phyloP scores from a whole-genome alignment of 1,284 basidiomycete species.

The Malassezia furfur region DNA sequence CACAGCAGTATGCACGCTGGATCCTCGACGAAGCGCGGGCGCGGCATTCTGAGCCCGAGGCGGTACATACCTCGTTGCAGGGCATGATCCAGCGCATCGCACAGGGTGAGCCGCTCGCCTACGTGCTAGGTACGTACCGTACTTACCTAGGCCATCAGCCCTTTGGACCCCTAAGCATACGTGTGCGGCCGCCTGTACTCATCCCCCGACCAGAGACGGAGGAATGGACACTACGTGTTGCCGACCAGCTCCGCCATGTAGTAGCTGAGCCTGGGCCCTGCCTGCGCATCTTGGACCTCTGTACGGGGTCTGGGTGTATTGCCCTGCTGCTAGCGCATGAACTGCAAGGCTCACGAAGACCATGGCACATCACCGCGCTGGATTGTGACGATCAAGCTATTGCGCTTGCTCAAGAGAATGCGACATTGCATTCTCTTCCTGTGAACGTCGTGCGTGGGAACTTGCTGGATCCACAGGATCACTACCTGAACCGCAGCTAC shows the following conservation, averaged over 20 bases:
- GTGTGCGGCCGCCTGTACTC: conserved; percentile 10
- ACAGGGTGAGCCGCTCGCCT: conserved; percentile 15
- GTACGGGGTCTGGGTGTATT: conserved; percentile 17
- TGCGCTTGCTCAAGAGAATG: background rate
- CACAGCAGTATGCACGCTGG: background rate
- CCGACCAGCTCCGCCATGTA: background rate
- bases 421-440: background rate
- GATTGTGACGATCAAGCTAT: conserved; percentile 7
- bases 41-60: background rate
- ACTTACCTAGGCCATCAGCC: conserved; percentile 11
- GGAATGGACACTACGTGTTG: conserved; percentile 10
- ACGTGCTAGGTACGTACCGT: conserved; percentile 6
- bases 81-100: conserved; percentile 6
- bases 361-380: conserved; percentile 1
- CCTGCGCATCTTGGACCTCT: conserved; percentile 13
- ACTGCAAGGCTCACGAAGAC: background rate
- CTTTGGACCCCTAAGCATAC: conserved; percentile 10
- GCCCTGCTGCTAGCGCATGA: conserved; percentile 8
- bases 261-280: background rate
- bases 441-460: background rate
- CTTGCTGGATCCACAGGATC: background rate
- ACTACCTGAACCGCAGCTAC: conserved; percentile 45
- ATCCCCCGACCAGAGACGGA: conserved; percentile 18
- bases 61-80: background rate
- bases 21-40: conserved; percentile 2